These are phyloP conservation scores for Stagonosporopsis cucurbitacearum DNA, from an alignment of 2,329 filamentous ascomycete species.

Conservation along the genomic window DNA sequence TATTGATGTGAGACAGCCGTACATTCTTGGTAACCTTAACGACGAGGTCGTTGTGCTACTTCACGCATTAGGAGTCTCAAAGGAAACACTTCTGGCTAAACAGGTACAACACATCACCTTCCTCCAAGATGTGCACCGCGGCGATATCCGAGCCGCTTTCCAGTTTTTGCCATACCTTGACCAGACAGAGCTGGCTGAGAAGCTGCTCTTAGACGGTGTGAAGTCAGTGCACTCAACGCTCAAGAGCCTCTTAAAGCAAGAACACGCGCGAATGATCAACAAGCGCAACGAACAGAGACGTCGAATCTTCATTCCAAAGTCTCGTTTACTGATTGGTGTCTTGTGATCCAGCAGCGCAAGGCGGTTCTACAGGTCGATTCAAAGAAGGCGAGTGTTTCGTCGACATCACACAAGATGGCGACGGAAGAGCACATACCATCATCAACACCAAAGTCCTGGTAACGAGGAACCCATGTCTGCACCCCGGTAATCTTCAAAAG, in stretches of 20 bases:
- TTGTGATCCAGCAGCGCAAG: conserved; percentile 46
- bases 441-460: conserved; percentile 49
- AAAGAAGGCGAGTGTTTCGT: conserved; percentile 51
- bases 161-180: conserved; percentile 48
- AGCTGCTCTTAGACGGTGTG: conserved; percentile 47
- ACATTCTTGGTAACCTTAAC: conserved; percentile 51
- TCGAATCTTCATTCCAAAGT: conserved; percentile 49
- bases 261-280: conserved; percentile 48
- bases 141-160: conserved; percentile 41
- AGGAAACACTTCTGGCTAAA: conserved; percentile 43
- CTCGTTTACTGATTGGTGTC: conserved; percentile 50
- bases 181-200: conserved; percentile 47
- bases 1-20: conserved; percentile 40
- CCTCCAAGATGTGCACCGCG: conserved; percentile 33
- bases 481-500: conserved; percentile 54
- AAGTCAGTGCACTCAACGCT: conserved; percentile 41
- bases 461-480: conserved; percentile 53
- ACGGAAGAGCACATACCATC: conserved; percentile 46
- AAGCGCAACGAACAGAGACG: conserved; percentile 47
- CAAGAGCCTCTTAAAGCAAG: conserved; percentile 36
- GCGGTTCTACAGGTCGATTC: conserved; percentile 32
- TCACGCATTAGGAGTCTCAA: conserved; percentile 46
- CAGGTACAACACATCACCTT: conserved; percentile 48
- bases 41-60: conserved; percentile 53
- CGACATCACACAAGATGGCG: conserved; percentile 46